phyloP scores from a whole-genome alignment of 805 yeast species.

The Candida chilensis region DNA sequence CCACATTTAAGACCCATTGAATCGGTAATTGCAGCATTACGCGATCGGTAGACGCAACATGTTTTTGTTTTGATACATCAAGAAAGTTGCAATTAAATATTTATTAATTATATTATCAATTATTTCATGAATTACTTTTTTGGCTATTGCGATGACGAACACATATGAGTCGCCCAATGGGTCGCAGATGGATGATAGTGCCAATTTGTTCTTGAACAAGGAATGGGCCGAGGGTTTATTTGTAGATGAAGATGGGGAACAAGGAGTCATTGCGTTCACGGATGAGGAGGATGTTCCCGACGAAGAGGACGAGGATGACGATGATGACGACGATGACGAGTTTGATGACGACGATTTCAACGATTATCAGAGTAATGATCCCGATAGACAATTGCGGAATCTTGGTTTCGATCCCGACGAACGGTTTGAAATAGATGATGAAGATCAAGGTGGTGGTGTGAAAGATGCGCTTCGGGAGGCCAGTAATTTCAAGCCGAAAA shows the following conservation, averaged over 20 bases:
- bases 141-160: too few species aligned
- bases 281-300: conserved; percentile 21
- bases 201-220: not conserved
- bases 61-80: too few species aligned
- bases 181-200: not conserved
- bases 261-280: too few species aligned
- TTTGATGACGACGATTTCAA: conserved; percentile 9
- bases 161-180: too few species aligned
- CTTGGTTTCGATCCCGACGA: conserved; percentile 12
- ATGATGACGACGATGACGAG: conserved; percentile 10
- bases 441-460: conserved; percentile 38
- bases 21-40: too few species aligned
- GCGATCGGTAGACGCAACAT: too few species aligned
- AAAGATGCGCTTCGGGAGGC: conserved; percentile 63
- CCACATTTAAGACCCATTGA: too few species aligned
- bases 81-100: too few species aligned
- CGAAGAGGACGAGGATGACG: conserved; percentile 12
- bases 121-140: too few species aligned
- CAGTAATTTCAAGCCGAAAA: conserved; percentile 47
- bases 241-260: not conserved
- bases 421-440: conserved; percentile 17
- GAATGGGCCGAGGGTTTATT: conserved; percentile 2
- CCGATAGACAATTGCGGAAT: too few species aligned
- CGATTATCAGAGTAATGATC: too few species aligned
- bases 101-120: too few species aligned